Percentiles rank a stretch among this genome's conserved stretches.
phyloP scores from a whole-genome alignment of 202 grass and related monocot genomes.

The Setaria italica region DNA sequence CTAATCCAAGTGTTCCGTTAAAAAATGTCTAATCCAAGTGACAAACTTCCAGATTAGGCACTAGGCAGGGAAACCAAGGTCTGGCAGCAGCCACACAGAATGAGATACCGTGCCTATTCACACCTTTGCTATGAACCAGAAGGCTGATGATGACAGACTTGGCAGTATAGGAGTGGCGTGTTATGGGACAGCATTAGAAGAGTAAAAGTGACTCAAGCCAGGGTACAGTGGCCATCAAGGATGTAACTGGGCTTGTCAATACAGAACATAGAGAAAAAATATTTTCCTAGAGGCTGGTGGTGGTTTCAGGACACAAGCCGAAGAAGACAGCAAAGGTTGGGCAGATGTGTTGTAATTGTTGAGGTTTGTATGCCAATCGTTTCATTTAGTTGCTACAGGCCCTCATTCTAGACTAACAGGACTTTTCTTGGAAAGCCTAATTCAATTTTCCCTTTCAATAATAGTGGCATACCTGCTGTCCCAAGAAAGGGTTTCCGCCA shows the following conservation, averaged over 20 bases:
- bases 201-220: neutral
- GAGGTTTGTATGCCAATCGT: slow-evolving; percentile 26
- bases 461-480: slow-evolving; percentile 78
- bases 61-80: neutral
- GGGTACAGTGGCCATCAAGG: neutral
- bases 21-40: neutral
- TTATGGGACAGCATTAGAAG: neutral
- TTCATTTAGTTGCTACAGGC: neutral
- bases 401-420: neutral
- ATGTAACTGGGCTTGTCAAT: neutral
- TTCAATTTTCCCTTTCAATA: no score
- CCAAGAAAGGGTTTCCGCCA: slow-evolving; percentile 97
- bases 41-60: neutral
- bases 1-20: neutral
- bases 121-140: neutral
- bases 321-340: neutral
- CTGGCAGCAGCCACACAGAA: slow-evolving; percentile 34
- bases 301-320: neutral
- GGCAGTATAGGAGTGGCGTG: slow-evolving; percentile 11
- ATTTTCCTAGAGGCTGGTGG: slow-evolving; percentile 17
- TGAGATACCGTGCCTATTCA: slow-evolving; percentile 15
- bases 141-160: slow-evolving; percentile 16
- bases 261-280: neutral
- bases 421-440: slow-evolving; percentile 4
- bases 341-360: neutral